A percentile compares a stretch with the other conserved stretches of the same genome.
phyloP scores from a whole-genome alignment of 345 rosid genomes.

The Iberis pinnata region DNA sequence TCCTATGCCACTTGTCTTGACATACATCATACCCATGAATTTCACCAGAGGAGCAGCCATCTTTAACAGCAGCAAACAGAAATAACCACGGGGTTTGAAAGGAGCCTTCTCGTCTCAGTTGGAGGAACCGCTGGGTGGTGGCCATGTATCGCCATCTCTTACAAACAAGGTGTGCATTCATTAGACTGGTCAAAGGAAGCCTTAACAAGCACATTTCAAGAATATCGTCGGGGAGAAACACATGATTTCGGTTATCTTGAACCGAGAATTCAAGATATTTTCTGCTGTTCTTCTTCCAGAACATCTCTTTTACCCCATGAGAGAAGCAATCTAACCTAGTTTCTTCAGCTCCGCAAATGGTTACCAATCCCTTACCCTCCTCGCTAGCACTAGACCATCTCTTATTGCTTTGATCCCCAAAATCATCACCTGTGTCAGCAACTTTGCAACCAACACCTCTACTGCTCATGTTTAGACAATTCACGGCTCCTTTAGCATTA shows the following conservation, averaged over 20 bases:
- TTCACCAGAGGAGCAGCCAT: slow-evolving; percentile 73
- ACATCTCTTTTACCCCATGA: slow-evolving; percentile 70
- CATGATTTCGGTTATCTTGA: slow-evolving; percentile 45
- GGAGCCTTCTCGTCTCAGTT: slow-evolving; percentile 59
- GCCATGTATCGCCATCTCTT: slow-evolving; percentile 85
- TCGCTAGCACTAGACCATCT: slow-evolving; percentile 82
- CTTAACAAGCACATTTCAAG: slow-evolving; percentile 88
- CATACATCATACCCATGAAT: slow-evolving; percentile 71
- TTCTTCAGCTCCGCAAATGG: slow-evolving; percentile 64
- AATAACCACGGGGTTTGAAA: slow-evolving; percentile 86
- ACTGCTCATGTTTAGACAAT: slow-evolving; percentile 63
- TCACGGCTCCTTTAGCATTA: slow-evolving; percentile 41
- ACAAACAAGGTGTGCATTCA: slow-evolving; percentile 92
- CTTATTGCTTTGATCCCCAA: slow-evolving; percentile 60
- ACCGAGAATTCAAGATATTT: slow-evolving; percentile 40
- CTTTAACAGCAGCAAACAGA: slow-evolving; percentile 74
- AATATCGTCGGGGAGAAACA: slow-evolving; percentile 80
- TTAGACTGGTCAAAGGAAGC: slow-evolving; percentile 69
- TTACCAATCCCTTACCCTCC: slow-evolving; percentile 53
- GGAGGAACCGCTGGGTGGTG: slow-evolving; percentile 60
- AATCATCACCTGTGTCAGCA: slow-evolving; percentile 77
- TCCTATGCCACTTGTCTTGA: slow-evolving; percentile 70
- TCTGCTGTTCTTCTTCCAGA: slow-evolving; percentile 65
- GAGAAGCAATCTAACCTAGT: slow-evolving; percentile 80
- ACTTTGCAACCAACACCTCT: slow-evolving; percentile 93